Evolutionary conservation across 495 filamentous ascomycete genomes (phyloP), one percentile per base, ranked within the genome.

Genomic region (Neurospora sp.): DNA sequence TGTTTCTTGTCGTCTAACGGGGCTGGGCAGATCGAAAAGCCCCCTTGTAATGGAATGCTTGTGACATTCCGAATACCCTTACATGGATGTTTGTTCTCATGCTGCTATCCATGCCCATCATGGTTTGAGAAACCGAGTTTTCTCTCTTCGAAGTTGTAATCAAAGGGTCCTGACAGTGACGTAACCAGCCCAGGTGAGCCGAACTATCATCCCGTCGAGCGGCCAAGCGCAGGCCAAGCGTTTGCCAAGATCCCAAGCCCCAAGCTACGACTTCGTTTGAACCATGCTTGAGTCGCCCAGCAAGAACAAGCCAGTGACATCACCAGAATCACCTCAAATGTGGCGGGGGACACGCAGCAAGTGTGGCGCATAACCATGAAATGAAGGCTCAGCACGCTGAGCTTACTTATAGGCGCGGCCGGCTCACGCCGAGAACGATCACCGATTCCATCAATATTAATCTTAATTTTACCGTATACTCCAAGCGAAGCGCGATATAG

Each of bases 251-350:
- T 16, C 10, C 53, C 27, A 61, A 61, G 48, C 22, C 48, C 48
- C n/a, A 48, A 48, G n/a, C n/a, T 48, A 48, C 44, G 44, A 48
- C n/a, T 48, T 31, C 27, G 27, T 31, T 48, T 22, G 17, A 48
- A 48, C 42, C 45, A 44, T 44, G 20, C 3, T 27, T 20, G 20
- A 59, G 20, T 12, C 20, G 20, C 20, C 38, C 69, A 70, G 39
- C 7, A 39, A 70, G 38, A 70, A 42, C 69, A 27, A 39, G 22
- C 69, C 27, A 70, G 44, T 70, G 69, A 70, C 69, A 70, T 70
- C 69, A 70, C 40, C 40, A 17, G 17, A 22, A 40, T 59, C 22
- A 27, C 1, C 22, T 31, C 53, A 48, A 17, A 69, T 70, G 31
- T 70, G 31, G 41, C 38, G 20, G 69, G 20, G 31, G 9, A 37